phyloP scores from a whole-genome alignment of 306 rosid genomes.

The Comarum palustre region DNA sequence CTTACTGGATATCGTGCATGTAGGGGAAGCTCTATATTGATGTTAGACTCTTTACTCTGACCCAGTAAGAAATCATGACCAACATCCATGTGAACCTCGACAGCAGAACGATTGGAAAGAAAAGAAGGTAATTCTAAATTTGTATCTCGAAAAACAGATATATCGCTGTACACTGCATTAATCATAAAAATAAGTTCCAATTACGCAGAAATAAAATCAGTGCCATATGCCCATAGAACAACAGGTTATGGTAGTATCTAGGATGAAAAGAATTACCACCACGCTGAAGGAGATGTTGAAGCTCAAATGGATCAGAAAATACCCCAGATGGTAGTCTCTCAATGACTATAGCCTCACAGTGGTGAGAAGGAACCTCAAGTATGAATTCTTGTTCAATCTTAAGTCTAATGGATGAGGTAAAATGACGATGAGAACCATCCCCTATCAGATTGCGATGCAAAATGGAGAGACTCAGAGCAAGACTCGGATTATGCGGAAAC shows the following conservation, averaged over 20 bases:
- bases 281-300: slow-evolving; percentile 70
- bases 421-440: slow-evolving; percentile 70
- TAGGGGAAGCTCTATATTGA: slow-evolving; percentile 57
- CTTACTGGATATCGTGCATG: slow-evolving; percentile 86
- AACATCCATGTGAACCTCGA: slow-evolving; percentile 66
- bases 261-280: slow-evolving; percentile 46
- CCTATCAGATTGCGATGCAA: slow-evolving; percentile 53
- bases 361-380: slow-evolving; percentile 35
- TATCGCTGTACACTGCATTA: slow-evolving; percentile 45
- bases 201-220: slow-evolving; percentile 15
- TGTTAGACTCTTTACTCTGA: slow-evolving; percentile 27
- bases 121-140: slow-evolving; percentile 81
- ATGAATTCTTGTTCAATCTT: slow-evolving; percentile 25
- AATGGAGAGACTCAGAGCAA: slow-evolving; percentile 35
- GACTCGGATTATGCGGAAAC: slow-evolving; percentile 35
- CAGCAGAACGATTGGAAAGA: slow-evolving; percentile 71
- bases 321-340: slow-evolving; percentile 77
- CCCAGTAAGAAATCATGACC: slow-evolving; percentile 32
- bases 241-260: slow-evolving; percentile 1
- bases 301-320: slow-evolving; percentile 84
- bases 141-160: slow-evolving; percentile 84
- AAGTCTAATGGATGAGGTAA: slow-evolving; percentile 51
- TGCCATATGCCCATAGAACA: slow-evolving; percentile 6
- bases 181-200: neutral
- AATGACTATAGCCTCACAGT: slow-evolving; percentile 51